phyloP scores from a whole-genome alignment of 2,329 filamentous ascomycete species.

The Thelonectria blattea region DNA sequence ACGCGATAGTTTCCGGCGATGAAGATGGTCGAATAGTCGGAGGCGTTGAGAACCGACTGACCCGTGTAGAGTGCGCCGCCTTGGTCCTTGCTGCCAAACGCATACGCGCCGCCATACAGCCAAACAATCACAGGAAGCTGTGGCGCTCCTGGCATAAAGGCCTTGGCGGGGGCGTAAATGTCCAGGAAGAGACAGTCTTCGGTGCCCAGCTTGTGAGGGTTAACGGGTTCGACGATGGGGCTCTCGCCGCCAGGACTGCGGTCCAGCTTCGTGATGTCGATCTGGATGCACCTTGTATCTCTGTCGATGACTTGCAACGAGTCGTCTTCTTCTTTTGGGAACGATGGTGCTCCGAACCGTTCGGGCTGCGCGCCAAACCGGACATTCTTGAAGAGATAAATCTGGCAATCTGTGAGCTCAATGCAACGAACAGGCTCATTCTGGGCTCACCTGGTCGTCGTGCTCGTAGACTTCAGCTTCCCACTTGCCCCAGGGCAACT shows the following conservation, averaged over 20 bases:
- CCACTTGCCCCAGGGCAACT: conserved; percentile 10
- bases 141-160: conserved; percentile 43
- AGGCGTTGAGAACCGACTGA: conserved; percentile 8
- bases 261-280: background rate
- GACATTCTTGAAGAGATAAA: conserved; percentile 19
- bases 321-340: background rate
- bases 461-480: background rate
- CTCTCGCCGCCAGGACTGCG: conserved; percentile 1
- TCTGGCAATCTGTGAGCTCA: background rate
- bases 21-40: conserved; percentile 50
- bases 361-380: conserved; percentile 15
- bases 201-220: background rate
- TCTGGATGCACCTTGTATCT: conserved; percentile 9
- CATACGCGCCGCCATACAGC: conserved; percentile 54
- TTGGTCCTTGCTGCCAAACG: conserved; percentile 49
- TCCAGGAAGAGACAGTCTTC: conserved; percentile 60
- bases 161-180: conserved; percentile 53
- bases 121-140: conserved; percentile 53
- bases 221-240: background rate
- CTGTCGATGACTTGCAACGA: background rate
- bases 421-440: background rate
- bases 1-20: conserved; percentile 56
- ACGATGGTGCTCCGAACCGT: conserved; percentile 6
- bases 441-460: background rate
- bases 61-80: conserved; percentile 46